Percentiles rank a stretch among this genome's conserved stretches.
phyloP scores from a whole-genome alignment of 2,329 filamentous ascomycete genomes.

The Colletotrichum horii region DNA sequence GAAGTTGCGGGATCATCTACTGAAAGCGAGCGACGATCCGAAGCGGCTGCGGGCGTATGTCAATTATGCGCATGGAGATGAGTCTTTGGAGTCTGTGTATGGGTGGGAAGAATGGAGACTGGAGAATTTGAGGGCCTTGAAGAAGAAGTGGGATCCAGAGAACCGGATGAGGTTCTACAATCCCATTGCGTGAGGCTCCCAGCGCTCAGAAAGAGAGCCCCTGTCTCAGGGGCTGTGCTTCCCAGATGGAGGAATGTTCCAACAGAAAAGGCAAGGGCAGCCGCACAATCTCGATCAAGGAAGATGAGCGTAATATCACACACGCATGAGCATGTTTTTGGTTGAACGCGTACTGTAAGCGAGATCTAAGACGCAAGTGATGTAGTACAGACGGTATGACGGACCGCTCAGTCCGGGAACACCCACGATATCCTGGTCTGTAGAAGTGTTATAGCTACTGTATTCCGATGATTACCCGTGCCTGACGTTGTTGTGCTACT shows the following conservation, averaged over 20 bases:
- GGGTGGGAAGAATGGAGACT: slow-evolving; percentile 27
- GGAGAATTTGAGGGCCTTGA: slow-evolving; percentile 26
- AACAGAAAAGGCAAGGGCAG: background rate
- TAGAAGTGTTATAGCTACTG: rapidly evolving
- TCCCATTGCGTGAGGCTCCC: slow-evolving; percentile 17
- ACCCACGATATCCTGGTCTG: background rate
- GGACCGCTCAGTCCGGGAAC: background rate
- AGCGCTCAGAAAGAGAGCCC: background rate
- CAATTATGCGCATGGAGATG: slow-evolving; percentile 37
- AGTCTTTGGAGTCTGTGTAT: slow-evolving; percentile 29
- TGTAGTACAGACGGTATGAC: background rate
- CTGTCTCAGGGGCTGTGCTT: background rate
- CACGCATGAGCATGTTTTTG: background rate
- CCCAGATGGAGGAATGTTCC: background rate
- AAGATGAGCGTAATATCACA: background rate
- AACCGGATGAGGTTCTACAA: slow-evolving; percentile 30
- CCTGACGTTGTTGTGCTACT: rapidly evolving
- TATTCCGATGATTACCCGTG: background rate
- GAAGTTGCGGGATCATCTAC: slow-evolving; percentile 25
- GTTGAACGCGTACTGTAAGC: background rate
- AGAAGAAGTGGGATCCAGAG: slow-evolving; percentile 30
- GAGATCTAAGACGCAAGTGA: background rate
- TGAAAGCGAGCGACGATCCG: slow-evolving; percentile 28
- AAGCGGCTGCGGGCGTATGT: slow-evolving; percentile 30
- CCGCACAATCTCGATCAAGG: background rate